Conservation (phyloP, 352 stramenopile species). For the Phytopythium boreale region DNA sequence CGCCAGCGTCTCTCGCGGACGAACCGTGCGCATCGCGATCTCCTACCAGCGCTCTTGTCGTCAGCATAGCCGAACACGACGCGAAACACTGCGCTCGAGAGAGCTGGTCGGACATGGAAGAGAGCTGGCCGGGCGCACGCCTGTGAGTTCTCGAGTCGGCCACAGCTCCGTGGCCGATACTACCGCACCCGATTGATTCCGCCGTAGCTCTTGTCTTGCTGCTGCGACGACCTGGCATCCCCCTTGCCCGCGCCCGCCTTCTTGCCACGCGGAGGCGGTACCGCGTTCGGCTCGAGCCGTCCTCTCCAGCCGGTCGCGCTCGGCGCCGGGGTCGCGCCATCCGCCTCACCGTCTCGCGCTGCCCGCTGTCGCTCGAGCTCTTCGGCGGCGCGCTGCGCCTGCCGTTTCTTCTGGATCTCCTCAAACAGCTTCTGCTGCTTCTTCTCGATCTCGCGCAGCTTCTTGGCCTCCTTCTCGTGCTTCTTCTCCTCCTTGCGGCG, state of each 20-base stretch:
- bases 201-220: constrained; percentile 46
- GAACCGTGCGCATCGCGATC: no score
- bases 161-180: neutral
- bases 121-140: no score
- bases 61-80: no score
- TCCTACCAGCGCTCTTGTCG: no score
- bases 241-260: constrained; percentile 3
- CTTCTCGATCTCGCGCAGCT: constrained; percentile 49
- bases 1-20: no score
- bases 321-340: constrained; percentile 12
- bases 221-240: constrained; percentile 9
- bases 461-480: constrained; percentile 42
- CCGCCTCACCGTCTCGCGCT: constrained; percentile 11
- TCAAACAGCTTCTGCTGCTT: constrained; percentile 47
- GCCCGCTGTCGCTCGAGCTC: constrained; percentile 29
- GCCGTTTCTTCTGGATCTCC: constrained; percentile 40
- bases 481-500: constrained; percentile 57
- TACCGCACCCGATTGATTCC: constrained; percentile 58
- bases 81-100: no score
- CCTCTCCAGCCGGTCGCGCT: constrained; percentile 70
- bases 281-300: constrained; percentile 42
- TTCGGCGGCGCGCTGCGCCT: constrained; percentile 28
- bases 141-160: neutral
- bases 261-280: constrained; percentile 12
- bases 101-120: no score